phyloP scores from a whole-genome alignment of 1,139 yeast genomes.

The Maudiozyma humilis region DNA sequence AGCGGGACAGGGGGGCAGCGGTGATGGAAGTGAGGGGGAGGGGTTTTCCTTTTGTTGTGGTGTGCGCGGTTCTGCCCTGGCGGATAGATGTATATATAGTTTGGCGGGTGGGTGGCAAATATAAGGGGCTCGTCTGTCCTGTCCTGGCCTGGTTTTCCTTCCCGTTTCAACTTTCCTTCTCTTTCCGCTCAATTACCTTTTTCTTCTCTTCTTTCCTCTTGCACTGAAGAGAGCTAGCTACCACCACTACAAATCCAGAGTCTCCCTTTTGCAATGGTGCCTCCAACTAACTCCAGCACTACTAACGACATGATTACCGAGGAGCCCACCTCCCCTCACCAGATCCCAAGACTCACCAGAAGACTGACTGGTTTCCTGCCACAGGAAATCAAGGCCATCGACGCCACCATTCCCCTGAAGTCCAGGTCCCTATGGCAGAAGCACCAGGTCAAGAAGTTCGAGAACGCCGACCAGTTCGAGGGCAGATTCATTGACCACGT shows the following conservation, averaged over 20 bases:
- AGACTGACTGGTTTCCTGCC: slow-evolving; percentile 89
- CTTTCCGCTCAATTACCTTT: neutral
- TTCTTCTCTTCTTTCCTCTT: neutral
- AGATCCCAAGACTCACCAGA: slow-evolving; percentile 41
- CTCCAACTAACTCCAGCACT: slow-evolving; percentile 13
- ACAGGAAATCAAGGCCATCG: slow-evolving; percentile 75
- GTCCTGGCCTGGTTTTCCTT: no score
- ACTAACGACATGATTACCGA: slow-evolving; percentile 28
- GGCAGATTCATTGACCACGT: slow-evolving; percentile 71
- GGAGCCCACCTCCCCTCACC: slow-evolving; percentile 25
- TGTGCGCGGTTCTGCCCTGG: no score
- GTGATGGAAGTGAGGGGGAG: no score
- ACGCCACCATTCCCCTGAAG: slow-evolving; percentile 69
- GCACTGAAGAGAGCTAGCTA: neutral
- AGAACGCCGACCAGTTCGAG: slow-evolving; percentile 55
- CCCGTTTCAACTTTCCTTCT: neutral
- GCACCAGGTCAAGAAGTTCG: slow-evolving; percentile 46
- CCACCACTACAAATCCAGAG: no score
- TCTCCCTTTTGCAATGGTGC: slow-evolving; percentile 3
- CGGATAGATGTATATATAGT: no score
- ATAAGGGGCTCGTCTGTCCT: no score
- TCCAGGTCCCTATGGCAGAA: slow-evolving; percentile 73
- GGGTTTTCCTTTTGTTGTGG: no score
- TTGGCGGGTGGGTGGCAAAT: no score
- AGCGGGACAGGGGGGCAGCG: no score